These are phyloP conservation scores for Hemisphaericaspora xylanilytica DNA, from an alignment of 1,139 yeast species.

Conservation along the genomic window DNA sequence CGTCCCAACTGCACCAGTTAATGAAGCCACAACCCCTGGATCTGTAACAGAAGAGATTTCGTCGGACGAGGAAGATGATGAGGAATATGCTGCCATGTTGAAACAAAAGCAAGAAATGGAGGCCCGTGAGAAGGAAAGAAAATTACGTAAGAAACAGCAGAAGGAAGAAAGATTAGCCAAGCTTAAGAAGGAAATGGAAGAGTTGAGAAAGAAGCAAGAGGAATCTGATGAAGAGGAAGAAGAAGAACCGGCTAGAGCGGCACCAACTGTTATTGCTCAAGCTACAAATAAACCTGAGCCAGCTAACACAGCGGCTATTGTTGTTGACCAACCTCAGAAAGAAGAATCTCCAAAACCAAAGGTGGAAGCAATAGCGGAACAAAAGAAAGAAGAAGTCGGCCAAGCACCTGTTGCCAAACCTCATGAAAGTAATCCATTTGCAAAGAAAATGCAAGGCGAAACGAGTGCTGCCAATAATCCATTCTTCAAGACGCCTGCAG, in stretches of 20 bases:
- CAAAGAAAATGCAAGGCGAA: slow-evolving; percentile 17
- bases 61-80: slow-evolving; percentile 43
- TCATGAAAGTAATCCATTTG: slow-evolving; percentile 35
- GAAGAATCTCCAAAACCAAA: slow-evolving; percentile 10
- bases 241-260: slow-evolving; percentile 27
- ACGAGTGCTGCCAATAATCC: slow-evolving; percentile 25
- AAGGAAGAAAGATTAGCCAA: slow-evolving; percentile 62
- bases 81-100: slow-evolving; percentile 45
- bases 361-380: slow-evolving; percentile 1
- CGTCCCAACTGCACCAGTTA: too few species aligned
- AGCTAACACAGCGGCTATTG: too few species aligned
- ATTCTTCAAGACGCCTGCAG: slow-evolving; percentile 50
- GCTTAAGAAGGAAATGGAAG: slow-evolving; percentile 63
- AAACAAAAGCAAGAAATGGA: slow-evolving; percentile 50
- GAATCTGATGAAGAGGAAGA: slow-evolving; percentile 40
- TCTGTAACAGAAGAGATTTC: slow-evolving; percentile 18
- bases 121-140: slow-evolving; percentile 46
- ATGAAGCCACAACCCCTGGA: too few species aligned
- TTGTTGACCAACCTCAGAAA: slow-evolving; percentile 10
- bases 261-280: slow-evolving; percentile 30
- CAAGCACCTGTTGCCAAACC: slow-evolving; percentile 6
- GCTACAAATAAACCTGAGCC: slow-evolving; percentile 13
- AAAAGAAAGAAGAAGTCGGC: slow-evolving; percentile 4
- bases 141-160: slow-evolving; percentile 46
- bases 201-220: slow-evolving; percentile 36